Base-by-base conservation (phyloP, 495 filamentous ascomycete genomes). In the Rhizodiscina lignyota region DNA sequence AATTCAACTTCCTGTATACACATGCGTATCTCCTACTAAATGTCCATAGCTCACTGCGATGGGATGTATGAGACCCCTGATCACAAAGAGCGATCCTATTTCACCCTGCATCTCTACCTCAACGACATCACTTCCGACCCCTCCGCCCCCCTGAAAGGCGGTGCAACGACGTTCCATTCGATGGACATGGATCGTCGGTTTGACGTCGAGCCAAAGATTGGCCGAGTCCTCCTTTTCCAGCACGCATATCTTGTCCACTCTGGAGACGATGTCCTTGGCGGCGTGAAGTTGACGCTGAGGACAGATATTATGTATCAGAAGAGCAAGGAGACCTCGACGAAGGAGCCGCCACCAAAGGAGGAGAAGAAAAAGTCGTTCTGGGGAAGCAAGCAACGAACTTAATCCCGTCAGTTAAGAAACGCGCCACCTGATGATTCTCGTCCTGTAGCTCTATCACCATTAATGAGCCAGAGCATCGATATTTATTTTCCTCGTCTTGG, bases 61-160 rank as follows among this genome's bases (percentile, higher is more conserved):
- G 78, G 67, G 13, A 43, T 52, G 11, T 92, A 79, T 48, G 51
- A 57, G 5, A 76, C 76, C 6, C 63, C 68, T 1, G 67, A 77
- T 42, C 48, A 60, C 15, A 51, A 49, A 29, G 68, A 83, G 50
- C 37, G 47, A 20, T 81, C 82, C 2, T 66, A 72, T 35, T 77
- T 74, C 45, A 93, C 86, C 0, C 54, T 92, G 18, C 86, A 94
- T 39, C 53, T 93, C 12, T 94, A 93, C 52, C 64, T 94, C 34
- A 85, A 80, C 49, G 64, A 74, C 27, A 56, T 60, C 1, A 61
- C 54, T n/a, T 58, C 59, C 30, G 64, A 58, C 15, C 32, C 58
- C 16, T 57, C 63, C 10, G 42, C 49, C 39, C 36, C 30, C 16
- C 49, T 77, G 10, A 47, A 59, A 0, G 78, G 76, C 2, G 78